Evolutionary conservation across 441 rosid genomes (phyloP), one percentile per base, ranked within the genome.

Genomic region (Syzygium syzygioides): DNA sequence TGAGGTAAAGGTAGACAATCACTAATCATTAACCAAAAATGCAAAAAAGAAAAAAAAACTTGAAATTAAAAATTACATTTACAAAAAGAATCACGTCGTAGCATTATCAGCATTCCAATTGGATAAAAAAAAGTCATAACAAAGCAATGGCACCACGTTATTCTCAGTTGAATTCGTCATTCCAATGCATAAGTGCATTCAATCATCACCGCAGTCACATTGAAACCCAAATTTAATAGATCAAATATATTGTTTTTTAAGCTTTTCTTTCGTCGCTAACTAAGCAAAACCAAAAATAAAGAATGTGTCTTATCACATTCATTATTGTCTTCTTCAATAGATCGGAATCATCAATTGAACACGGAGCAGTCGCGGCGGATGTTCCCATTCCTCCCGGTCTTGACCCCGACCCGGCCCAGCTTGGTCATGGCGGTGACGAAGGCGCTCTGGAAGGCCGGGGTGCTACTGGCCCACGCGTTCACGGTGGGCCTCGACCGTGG

Each of bases 361-460:
- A 88, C 95, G 3, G 86, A 91, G 80, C 99, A 97, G 66, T 95
- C 93, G 19, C 87, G 91, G 30, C 99, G 98, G 52, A 96, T 95
- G 55, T 96, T 94, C 9, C 99, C 99, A 14, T 92, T 93, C 12
- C 32, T 32, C 20, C 96, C 95, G 0, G 95, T 94, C 92, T 96
- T 95, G 86, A 95, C 96, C 66, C 98, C 96, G 79, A 95, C 95
- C 79, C 99, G 94, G 41, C 98, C 99, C 88, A 96, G 87, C 90
- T 93, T 97, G 9, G 94, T 96, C 59, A 97, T 97, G 30, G 99
- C 96, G 12, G 90, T 50, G 79, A 86, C 18, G 15, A 97, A 97
- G 86, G 99, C 99, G 2, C 55, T 41, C 30, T 94, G 91, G 87
- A 97, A 97, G n/a, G 94, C 91, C 4, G 76, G 37, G 15, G 94